Evolutionary conservation across 257 asterid species (phyloP), one percentile per base, ranked within the genome.

Genomic region (Solanum pimpinellifolium): DNA sequence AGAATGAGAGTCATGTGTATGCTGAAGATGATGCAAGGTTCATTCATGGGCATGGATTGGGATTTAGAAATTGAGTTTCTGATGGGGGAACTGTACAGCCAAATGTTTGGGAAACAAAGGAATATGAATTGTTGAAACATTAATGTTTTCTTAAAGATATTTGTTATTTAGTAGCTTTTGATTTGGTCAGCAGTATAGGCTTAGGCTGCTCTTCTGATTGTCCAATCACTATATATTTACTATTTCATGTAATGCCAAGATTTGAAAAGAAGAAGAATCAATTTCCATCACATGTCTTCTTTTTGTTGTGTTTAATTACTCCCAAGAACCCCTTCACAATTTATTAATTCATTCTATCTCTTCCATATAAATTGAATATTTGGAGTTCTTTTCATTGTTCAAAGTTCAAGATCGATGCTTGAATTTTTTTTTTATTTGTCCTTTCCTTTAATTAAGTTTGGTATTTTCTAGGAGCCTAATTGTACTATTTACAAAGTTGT

Each of bases 21-120:
- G 88, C 98, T 6, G 98, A 97, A 93, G 96, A 95, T 29, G 95
- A 92, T 77, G 99, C 99, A 65, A 94, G 98, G 95, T 97, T 97
- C 90, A 94, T 97, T 89, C 96, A 94, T 39, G 99, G 98, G 6
- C 99, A 94, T 73, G 99, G 99, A 9, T 91, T 95, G 15, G 97
- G 95, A 9, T 93, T 88, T 83, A 91, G 94, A 87, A 90, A 87
- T 91, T 95, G 93, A 94, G 15, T 69, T 49, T 69, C 62, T 52
- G 66, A 18, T 46, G 80, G 47, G 47, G 83, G 85, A 83, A 89
- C 87, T 90, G 91, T 89, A 89, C 85, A 89, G 88, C 59, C 80
- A 27, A 14, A 84, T 88, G 81, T 39, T 49, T 82, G 85, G 31
- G 84, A 65, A 88, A 62, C 44, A 29, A 68, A 65, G 59, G 52